These are phyloP conservation scores for Scheffersomyces amazonensis DNA, from an alignment of 805 yeast genomes.

Conservation along the genomic window DNA sequence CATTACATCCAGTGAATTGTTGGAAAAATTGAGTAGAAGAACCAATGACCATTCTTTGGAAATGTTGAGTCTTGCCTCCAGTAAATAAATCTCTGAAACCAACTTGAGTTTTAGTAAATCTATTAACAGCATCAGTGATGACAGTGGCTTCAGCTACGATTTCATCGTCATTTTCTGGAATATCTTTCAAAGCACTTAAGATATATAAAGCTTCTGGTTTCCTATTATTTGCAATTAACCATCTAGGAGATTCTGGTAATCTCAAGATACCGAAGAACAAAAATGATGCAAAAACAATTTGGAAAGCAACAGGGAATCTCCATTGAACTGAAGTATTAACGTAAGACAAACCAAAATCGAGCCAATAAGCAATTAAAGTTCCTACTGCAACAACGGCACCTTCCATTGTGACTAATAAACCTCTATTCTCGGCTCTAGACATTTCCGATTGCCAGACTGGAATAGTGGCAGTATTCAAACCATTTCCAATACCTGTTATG, in stretches of 20 bases:
- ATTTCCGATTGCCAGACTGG: conserved; percentile 48
- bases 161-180: conserved; percentile 33
- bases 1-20: conserved; percentile 90
- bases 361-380: conserved; percentile 65
- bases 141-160: conserved; percentile 43
- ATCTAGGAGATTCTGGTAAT: conserved; percentile 73
- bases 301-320: conserved; percentile 54
- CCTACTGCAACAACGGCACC: conserved; percentile 64
- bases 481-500: conserved; percentile 44
- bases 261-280: conserved; percentile 38
- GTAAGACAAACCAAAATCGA: conserved; percentile 64
- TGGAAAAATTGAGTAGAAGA: conserved; percentile 74
- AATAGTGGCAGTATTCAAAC: conserved; percentile 41
- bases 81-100: conserved; percentile 42
- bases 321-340: conserved; percentile 44
- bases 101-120: conserved; percentile 44
- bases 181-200: conserved; percentile 39
- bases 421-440: conserved; percentile 43
- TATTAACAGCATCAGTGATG: conserved; percentile 48
- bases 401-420: conserved; percentile 38
- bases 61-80: conserved; percentile 59
- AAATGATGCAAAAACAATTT: conserved; percentile 54
- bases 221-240: conserved; percentile 52
- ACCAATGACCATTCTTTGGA: conserved; percentile 61
- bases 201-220: conserved; percentile 31